Base-by-base conservation (phyloP, 345 rosid genomes). In the Physaria fendleri region DNA sequence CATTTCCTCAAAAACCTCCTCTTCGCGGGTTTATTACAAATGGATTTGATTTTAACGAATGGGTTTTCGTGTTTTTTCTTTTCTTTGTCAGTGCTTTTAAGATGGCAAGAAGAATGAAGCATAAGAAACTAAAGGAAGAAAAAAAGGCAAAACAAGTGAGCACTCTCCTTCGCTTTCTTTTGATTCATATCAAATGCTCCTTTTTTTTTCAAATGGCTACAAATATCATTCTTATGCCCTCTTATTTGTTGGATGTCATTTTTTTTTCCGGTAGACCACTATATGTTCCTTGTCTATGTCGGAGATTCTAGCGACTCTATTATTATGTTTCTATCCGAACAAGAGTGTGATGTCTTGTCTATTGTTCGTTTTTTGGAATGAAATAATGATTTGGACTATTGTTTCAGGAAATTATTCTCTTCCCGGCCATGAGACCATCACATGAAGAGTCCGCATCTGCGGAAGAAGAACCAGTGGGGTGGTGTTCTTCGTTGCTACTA, bases 71-170 rank as follows among this genome's bases (percentile, higher is more conserved):
- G n/a, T n/a, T 4, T 38, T 21, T 47, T n/a, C n/a, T 42, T 56
- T 12, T 49, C 48, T 51, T 50, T 25, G 66, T 71, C n/a, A 93
- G 99, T 71, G 99, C 99, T 15, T 82, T 64, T 37, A 93, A 93
- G 80, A 93, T 78, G 74, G 95, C 87, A 48, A 45, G 73, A 74
- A 89, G 79, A 77, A 63, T 68, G 59, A 83, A 78, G 73, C 84
- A 86, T 78, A 83, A 46, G 64, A 77, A 61, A 29, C 85, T 79
- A 53, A 92, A 86, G 71, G 95, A 88, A 65, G 94, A 80, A 6
- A 66, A 42, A 51, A 68, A 34, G 62, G 82, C 83, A n/a, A 71
- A 65, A 49, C 71, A 10, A 54, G 83, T 79, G n/a, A 68, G 25
- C 55, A 3, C 20, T 65, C 69, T 24, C 33, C 16, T 47, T 16